These are phyloP conservation scores for Amanita polypyramis DNA, from an alignment of 768 basidiomycete genomes.

Conservation along the genomic window DNA sequence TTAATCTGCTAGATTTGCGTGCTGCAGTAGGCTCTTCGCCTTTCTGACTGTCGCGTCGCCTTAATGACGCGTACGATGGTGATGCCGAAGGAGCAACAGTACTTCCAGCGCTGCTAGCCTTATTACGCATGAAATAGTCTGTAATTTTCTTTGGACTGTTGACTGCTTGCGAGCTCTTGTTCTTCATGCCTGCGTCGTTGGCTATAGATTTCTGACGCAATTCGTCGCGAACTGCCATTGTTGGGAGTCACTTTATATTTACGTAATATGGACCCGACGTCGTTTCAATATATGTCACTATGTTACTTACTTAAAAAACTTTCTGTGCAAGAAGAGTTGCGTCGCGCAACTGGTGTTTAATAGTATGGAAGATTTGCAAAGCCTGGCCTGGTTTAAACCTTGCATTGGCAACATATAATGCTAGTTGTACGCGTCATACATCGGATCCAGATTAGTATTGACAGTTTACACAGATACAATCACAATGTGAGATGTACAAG, in stretches of 20 bases:
- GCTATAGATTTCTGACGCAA: no score
- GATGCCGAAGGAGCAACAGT: background rate
- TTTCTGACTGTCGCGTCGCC: background rate
- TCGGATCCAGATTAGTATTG: background rate
- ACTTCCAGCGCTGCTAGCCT: background rate
- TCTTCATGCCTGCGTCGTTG: background rate
- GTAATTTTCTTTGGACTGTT: slow-evolving; percentile 2
- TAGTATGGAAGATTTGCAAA: no score
- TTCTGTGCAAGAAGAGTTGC: no score
- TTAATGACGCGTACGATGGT: background rate
- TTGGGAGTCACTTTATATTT: no score
- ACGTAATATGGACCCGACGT: no score
- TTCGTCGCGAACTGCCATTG: no score
- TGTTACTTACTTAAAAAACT: no score
- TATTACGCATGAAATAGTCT: slow-evolving; percentile 1
- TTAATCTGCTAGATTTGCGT: background rate
- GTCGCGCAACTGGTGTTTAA: no score
- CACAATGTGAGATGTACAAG: slow-evolving; percentile 25
- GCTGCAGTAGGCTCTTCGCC: background rate
- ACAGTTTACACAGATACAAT: background rate
- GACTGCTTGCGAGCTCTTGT: background rate
- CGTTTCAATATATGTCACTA: no score
- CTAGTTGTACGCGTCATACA: background rate
- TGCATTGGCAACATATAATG: no score
- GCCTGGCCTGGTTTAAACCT: no score